phyloP scores from a whole-genome alignment of 352 stramenopile species.

The Blastocystis sp. region DNA sequence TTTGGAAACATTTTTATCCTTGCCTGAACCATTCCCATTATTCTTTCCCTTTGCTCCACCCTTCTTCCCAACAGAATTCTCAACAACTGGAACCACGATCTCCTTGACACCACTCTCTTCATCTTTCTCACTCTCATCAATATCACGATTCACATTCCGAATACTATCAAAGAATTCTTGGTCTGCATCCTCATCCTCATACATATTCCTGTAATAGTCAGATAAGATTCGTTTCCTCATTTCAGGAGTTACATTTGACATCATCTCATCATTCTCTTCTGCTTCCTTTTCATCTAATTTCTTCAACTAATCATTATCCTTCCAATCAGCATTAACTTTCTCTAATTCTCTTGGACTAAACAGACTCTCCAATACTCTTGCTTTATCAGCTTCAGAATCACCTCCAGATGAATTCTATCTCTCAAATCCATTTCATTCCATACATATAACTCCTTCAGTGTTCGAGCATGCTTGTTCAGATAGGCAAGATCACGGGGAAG shows the following conservation, averaged over 20 bases:
- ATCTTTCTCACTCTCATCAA: neutral
- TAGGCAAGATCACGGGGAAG: conserved; percentile 5
- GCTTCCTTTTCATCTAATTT: conserved; percentile 32
- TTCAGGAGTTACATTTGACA: neutral
- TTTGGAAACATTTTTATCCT: neutral
- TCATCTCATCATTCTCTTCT: conserved; percentile 29
- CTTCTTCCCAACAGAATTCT: neutral
- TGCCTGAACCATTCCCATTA: neutral
- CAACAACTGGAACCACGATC: neutral
- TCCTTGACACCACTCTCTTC: neutral
- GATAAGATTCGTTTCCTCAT: neutral
- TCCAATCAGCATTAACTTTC: neutral
- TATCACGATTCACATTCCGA: neutral
- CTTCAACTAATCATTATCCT: neutral
- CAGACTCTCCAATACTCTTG: conserved; percentile 5
- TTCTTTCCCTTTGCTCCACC: neutral
- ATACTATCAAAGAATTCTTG: conserved; percentile 8
- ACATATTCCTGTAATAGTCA: conserved; percentile 14
- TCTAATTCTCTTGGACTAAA: neutral
- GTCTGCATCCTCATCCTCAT: conserved; percentile 12
- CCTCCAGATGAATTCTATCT: neutral
- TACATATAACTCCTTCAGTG: conserved; percentile 41
- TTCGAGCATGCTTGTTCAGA: conserved; percentile 19
- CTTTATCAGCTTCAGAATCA: neutral
- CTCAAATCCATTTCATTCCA: neutral